Evolutionary conservation across 352 stramenopile species (phyloP).

Genomic region (Bremia lactucae): DNA sequence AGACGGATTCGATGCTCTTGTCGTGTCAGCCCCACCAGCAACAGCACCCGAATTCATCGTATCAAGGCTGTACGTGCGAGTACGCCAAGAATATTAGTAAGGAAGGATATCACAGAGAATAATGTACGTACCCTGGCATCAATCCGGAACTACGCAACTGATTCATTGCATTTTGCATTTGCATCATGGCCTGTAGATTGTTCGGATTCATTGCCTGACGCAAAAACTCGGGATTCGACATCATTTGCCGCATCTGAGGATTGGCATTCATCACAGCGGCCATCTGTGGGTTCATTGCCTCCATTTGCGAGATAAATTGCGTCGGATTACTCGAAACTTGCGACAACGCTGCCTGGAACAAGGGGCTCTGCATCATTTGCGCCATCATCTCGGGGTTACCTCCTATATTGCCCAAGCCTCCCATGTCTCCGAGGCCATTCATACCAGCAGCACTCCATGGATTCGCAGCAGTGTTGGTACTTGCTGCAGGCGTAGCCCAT

Average conservation of each 20-base stretch:
- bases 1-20: conserved; percentile 7
- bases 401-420: conserved; percentile 19
- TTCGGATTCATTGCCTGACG: conserved; percentile 82
- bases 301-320: conserved; percentile 73
- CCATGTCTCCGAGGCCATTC: conserved; percentile 19
- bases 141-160: conserved; percentile 64
- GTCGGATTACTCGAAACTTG: conserved; percentile 76
- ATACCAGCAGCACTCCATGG: conserved; percentile 40
- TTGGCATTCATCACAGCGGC: conserved; percentile 79
- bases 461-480: conserved; percentile 31
- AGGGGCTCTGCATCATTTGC: conserved; percentile 79
- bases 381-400: conserved; percentile 67
- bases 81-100: background rate
- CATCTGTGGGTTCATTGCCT: conserved; percentile 86
- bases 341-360: conserved; percentile 78
- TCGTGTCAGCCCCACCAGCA: conserved; percentile 1
- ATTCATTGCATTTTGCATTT: conserved; percentile 85
- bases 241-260: conserved; percentile 82
- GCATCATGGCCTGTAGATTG: conserved; percentile 87
- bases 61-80: conserved; percentile 27
- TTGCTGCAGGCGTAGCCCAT: conserved; percentile 29
- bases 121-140: conserved; percentile 44
- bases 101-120: conserved; percentile 1
- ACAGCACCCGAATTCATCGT: conserved; percentile 30
- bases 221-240: conserved; percentile 83